These are phyloP conservation scores for Trichoderma koningiopsis DNA, from an alignment of 2,329 filamentous ascomycete genomes.

Conservation along the genomic window DNA sequence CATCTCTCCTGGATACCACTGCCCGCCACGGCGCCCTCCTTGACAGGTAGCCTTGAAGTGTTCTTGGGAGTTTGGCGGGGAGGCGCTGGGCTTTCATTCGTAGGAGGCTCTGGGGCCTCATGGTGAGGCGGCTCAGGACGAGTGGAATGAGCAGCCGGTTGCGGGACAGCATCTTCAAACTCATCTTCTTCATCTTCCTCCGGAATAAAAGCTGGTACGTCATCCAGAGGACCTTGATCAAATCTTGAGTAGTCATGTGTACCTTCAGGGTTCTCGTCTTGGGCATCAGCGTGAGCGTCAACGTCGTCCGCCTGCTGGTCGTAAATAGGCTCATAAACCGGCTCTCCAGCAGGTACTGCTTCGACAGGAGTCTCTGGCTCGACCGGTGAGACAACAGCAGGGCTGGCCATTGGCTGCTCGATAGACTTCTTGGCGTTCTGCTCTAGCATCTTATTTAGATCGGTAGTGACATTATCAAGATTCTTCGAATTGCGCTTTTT, in stretches of 20 bases:
- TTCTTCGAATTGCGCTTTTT: slow-evolving; percentile 63
- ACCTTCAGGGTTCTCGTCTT: slow-evolving; percentile 58
- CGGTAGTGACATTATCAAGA: slow-evolving; percentile 55
- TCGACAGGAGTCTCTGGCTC: slow-evolving; percentile 1
- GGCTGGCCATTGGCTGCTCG: slow-evolving; percentile 29
- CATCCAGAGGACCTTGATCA: slow-evolving; percentile 83
- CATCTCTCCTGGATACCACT: slow-evolving; percentile 70
- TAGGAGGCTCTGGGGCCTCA: not conserved
- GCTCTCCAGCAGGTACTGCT: not conserved
- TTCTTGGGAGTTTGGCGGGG: slow-evolving; percentile 26
- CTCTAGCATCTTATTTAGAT: slow-evolving; percentile 55
- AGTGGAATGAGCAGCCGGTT: slow-evolving; percentile 50
- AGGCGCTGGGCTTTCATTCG: not conserved
- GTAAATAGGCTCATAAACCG: slow-evolving; percentile 29
- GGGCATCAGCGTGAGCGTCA: slow-evolving; percentile 61
- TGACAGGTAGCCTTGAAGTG: slow-evolving; percentile 23
- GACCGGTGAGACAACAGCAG: slow-evolving; percentile 29
- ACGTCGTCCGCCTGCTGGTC: slow-evolving; percentile 33
- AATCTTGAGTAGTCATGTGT: slow-evolving; percentile 67
- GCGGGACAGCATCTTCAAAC: slow-evolving; percentile 46
- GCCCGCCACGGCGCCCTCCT: slow-evolving; percentile 41
- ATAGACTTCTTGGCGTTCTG: slow-evolving; percentile 34
- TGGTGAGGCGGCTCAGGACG: not conserved
- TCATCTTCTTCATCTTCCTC: slow-evolving; percentile 54
- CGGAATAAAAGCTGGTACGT: slow-evolving; percentile 83